Evolutionary conservation across 2,329 filamentous ascomycete species (phyloP).

Genomic region (Xylaria sp.): DNA sequence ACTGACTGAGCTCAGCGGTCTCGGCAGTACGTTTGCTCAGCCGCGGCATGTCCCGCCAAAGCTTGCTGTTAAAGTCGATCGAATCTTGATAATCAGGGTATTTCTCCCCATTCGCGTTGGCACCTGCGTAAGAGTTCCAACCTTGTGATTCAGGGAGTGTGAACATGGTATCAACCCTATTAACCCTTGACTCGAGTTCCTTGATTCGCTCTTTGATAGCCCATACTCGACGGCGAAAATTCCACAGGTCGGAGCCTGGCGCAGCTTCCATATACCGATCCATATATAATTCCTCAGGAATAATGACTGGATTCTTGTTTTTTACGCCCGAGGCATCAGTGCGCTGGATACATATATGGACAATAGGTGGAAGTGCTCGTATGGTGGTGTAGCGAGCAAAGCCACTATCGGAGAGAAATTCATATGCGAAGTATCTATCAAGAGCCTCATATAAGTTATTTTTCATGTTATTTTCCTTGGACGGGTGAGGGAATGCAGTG

Average conservation of each 20-base stretch:
- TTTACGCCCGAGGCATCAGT: constrained; percentile 79
- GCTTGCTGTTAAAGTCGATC: constrained; percentile 27
- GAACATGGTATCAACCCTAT: constrained; percentile 20
- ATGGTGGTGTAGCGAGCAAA: constrained; percentile 76
- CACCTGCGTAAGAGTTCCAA: constrained; percentile 16
- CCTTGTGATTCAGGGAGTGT: background rate
- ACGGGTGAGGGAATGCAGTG: constrained; percentile 65
- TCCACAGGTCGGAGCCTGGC: constrained; percentile 69
- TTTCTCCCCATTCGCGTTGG: background rate
- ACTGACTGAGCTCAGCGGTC: constrained; percentile 14
- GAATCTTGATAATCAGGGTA: background rate
- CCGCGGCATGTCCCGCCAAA: constrained; percentile 36
- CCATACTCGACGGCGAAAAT: constrained; percentile 78
- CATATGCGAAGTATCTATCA: constrained; percentile 84
- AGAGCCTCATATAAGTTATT: constrained; percentile 84
- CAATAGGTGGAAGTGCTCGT: constrained; percentile 79
- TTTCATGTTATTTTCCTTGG: constrained; percentile 54
- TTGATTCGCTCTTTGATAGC: constrained; percentile 73
- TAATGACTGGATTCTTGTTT: constrained; percentile 78
- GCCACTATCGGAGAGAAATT: constrained; percentile 75
- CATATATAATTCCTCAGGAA: constrained; percentile 85
- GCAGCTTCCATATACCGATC: constrained; percentile 85
- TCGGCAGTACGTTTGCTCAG: constrained; percentile 34
- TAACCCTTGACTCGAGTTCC: constrained; percentile 43
- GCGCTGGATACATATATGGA: constrained; percentile 91